phyloP scores from a whole-genome alignment of 73 alveolate species.

The Tetrahymena malaccensis region DNA sequence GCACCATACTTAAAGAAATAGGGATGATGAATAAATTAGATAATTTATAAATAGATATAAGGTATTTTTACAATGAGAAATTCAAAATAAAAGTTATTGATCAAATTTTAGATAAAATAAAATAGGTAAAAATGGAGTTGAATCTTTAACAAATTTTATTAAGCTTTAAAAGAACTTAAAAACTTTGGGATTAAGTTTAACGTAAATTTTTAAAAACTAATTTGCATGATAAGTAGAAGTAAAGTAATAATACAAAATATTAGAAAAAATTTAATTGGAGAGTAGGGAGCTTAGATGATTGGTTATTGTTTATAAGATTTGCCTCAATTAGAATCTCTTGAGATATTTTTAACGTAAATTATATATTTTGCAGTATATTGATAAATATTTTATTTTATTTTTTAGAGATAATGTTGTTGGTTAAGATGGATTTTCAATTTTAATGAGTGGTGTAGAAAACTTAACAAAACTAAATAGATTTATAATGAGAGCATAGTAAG shows the following conservation, averaged over 20 bases:
- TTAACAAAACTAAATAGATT: background rate
- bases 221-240: background rate
- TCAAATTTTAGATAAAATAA: background rate
- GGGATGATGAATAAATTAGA: background rate
- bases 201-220: background rate
- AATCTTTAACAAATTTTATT: background rate
- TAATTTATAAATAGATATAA: background rate
- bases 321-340: background rate
- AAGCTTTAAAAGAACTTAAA: background rate
- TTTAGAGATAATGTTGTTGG: background rate
- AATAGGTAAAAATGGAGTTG: background rate
- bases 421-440: background rate
- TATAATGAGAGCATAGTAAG: background rate
- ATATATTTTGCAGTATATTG: background rate
- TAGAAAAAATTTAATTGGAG: background rate
- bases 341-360: background rate
- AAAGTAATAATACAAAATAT: background rate
- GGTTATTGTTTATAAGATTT: background rate
- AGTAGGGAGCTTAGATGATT: background rate
- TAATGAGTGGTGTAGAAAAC: background rate
- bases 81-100: background rate
- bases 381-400: background rate
- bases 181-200: background rate
- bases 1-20: background rate
- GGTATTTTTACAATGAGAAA: background rate